These are phyloP conservation scores for Umbelopsis ramanniana DNA, from an alignment of 192 early-diverging fungal genomes.

Conservation along the genomic window DNA sequence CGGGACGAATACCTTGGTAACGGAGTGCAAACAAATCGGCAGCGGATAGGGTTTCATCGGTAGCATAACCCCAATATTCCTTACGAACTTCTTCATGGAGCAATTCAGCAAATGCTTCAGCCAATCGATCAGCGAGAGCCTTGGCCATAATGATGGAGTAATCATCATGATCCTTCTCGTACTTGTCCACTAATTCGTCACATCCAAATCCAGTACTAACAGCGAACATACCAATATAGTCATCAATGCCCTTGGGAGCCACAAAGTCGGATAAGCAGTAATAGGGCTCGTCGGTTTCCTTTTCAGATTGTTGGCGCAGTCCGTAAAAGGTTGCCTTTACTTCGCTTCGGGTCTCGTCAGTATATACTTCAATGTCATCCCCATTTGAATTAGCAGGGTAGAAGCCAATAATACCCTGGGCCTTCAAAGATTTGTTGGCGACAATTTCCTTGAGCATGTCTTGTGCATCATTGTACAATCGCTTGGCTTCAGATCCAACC, in stretches of 20 bases:
- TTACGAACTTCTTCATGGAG: constrained; percentile 90
- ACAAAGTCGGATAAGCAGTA: constrained; percentile 92
- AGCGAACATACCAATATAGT: constrained; percentile 92
- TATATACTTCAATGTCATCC: constrained; percentile 90
- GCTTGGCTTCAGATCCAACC: constrained; percentile 90
- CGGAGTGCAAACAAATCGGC: constrained; percentile 88
- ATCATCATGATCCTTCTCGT: constrained; percentile 84
- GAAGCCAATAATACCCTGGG: constrained; percentile 83
- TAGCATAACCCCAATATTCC: constrained; percentile 87
- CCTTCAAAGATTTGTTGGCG: constrained; percentile 70
- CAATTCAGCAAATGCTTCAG: constrained; percentile 90
- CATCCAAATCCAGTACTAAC: constrained; percentile 90
- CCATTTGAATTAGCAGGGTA: constrained; percentile 88
- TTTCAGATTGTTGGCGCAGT: constrained; percentile 86
- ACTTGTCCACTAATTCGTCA: constrained; percentile 84
- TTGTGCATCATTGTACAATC: constrained; percentile 86
- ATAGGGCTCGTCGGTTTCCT: constrained; percentile 86
- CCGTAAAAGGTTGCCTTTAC: constrained; percentile 81
- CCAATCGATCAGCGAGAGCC: constrained; percentile 91
- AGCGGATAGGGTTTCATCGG: constrained; percentile 74
- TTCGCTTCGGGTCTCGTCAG: constrained; percentile 71
- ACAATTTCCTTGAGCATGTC: constrained; percentile 82
- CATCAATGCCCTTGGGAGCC: constrained; percentile 77
- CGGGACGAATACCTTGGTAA: constrained; percentile 95
- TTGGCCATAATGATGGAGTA: constrained; percentile 95